Conservation (phyloP, 345 rosid species). For the Eucalyptus cladocalyx region DNA sequence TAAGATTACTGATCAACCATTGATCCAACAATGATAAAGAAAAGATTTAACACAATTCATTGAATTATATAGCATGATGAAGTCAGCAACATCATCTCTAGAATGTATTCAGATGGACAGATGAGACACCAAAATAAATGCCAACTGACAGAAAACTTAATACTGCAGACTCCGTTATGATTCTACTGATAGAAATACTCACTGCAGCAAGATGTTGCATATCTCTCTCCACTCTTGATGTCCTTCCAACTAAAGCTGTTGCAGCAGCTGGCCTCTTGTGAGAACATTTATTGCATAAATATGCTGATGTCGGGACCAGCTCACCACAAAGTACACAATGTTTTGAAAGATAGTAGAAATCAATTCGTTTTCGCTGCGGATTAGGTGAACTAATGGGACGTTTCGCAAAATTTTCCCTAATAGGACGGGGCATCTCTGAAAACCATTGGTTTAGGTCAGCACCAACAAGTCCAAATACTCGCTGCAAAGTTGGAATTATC, state of each 20-base stretch:
- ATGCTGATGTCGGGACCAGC: slow-evolving; percentile 56
- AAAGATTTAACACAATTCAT: not conserved
- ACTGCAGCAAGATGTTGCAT: slow-evolving; percentile 85
- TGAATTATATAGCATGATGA: not conserved
- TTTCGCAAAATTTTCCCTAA: slow-evolving; percentile 50
- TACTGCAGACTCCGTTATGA: not conserved
- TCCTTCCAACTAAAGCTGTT: slow-evolving; percentile 57
- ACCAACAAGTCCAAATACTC: slow-evolving; percentile 85
- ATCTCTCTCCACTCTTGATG: slow-evolving; percentile 75
- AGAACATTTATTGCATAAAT: slow-evolving; percentile 57
- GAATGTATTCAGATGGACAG: not conserved
- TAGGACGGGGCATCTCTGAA: slow-evolving; percentile 78
- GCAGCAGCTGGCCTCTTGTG: slow-evolving; percentile 39
- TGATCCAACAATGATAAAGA: not conserved
- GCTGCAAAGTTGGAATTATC: slow-evolving; percentile 86
- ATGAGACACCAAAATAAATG: not conserved
- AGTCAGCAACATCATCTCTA: not conserved
- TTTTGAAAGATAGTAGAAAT: slow-evolving; percentile 73
- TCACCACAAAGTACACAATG: slow-evolving; percentile 88
- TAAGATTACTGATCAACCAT: not conserved
- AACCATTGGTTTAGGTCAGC: slow-evolving; percentile 81
- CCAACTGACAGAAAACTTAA: not conserved
- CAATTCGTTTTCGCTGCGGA: slow-evolving; percentile 59
- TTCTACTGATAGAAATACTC: slow-evolving; percentile 5
- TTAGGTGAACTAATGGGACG: slow-evolving; percentile 27